A percentile compares a stretch with the other conserved stretches of the same genome.
These are phyloP conservation scores for Uromyces viciae-fabae DNA, from an alignment of 1,284 basidiomycete species.

Conservation along the genomic window DNA sequence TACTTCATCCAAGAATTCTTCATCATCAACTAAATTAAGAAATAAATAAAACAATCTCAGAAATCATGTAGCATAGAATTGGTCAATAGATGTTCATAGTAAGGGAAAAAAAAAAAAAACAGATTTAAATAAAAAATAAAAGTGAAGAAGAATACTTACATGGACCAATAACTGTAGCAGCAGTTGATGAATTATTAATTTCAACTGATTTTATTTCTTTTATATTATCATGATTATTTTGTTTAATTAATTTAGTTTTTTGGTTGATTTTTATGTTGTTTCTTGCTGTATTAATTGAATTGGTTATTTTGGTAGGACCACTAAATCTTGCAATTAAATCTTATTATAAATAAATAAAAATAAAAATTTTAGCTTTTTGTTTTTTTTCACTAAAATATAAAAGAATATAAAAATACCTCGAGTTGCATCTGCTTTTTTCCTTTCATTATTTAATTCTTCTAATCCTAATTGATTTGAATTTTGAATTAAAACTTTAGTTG, in stretches of 20 bases:
- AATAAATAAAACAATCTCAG: neutral
- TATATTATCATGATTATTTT: too few relatives aligned
- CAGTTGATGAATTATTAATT: too few relatives aligned
- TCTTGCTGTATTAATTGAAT: too few relatives aligned
- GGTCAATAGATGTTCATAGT: neutral
- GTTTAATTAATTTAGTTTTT: too few relatives aligned
- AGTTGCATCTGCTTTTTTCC: constrained; percentile 35
- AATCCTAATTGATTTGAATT: constrained; percentile 2
- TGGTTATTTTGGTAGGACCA: too few relatives aligned
- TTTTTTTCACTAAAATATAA: too few relatives aligned
- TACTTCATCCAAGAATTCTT: constrained; percentile 43
- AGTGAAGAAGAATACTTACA: neutral
- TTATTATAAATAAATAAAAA: too few relatives aligned
- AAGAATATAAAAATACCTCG: constrained; percentile 14
- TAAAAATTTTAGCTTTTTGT: neutral
- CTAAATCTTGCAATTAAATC: too few relatives aligned
- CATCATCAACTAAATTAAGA: constrained; percentile 27
- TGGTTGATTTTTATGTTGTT: too few relatives aligned
- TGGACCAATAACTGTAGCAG: neutral
- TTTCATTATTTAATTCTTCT: constrained; percentile 28
- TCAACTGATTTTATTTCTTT: too few relatives aligned
- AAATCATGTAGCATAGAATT: neutral
- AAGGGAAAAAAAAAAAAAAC: neutral
- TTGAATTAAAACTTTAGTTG: constrained; percentile 1
- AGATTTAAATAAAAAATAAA: neutral